A percentile compares a stretch with the other conserved stretches of the same genome.
Evolutionary conservation across 2,329 filamentous ascomycete genomes (phyloP).

Genomic region (Scorias spongiosa): DNA sequence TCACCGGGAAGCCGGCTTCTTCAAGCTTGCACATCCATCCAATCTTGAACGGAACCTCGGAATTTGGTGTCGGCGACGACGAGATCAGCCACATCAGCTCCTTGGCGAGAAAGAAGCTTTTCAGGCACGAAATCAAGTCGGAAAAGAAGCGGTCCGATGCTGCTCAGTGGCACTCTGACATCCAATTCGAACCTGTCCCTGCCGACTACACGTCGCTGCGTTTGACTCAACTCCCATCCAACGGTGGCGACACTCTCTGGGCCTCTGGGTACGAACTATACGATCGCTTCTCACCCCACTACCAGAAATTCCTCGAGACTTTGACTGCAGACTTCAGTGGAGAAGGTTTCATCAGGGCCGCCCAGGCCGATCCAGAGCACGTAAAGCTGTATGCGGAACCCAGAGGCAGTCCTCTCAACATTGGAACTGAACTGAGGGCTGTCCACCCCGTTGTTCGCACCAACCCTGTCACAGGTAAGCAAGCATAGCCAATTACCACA

Average conservation of each 20-base stretch:
- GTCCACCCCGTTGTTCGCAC: slow-evolving; percentile 40
- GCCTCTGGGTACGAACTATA: slow-evolving; percentile 42
- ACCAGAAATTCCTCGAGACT: slow-evolving; percentile 42
- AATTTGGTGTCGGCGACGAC: slow-evolving; percentile 15
- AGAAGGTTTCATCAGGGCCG: slow-evolving; percentile 20
- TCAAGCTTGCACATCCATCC: slow-evolving; percentile 47
- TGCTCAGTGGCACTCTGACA: slow-evolving; percentile 34
- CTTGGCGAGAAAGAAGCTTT: slow-evolving; percentile 9
- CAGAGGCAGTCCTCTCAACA: slow-evolving; percentile 9
- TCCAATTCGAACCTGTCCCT: slow-evolving; percentile 21
- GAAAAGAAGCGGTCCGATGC: slow-evolving; percentile 35
- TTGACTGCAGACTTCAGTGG: slow-evolving; percentile 28
- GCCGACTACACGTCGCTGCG: slow-evolving; percentile 22
- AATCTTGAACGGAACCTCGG: slow-evolving; percentile 25
- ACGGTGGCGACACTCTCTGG: slow-evolving; percentile 25
- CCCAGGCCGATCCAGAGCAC: slow-evolving; percentile 9
- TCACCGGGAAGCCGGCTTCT: slow-evolving; percentile 40
- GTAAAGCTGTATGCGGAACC: slow-evolving; percentile 11
- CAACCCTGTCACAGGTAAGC: slow-evolving; percentile 39
- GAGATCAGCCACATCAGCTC: slow-evolving; percentile 26
- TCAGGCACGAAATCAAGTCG: slow-evolving; percentile 15
- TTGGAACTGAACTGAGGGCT: slow-evolving; percentile 5
- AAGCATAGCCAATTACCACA: slow-evolving; percentile 34
- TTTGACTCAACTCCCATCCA: slow-evolving; percentile 17
- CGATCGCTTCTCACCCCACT: slow-evolving; percentile 38